Conservation (phyloP, 805 yeast genomes). For the Ascoidea tarda region DNA sequence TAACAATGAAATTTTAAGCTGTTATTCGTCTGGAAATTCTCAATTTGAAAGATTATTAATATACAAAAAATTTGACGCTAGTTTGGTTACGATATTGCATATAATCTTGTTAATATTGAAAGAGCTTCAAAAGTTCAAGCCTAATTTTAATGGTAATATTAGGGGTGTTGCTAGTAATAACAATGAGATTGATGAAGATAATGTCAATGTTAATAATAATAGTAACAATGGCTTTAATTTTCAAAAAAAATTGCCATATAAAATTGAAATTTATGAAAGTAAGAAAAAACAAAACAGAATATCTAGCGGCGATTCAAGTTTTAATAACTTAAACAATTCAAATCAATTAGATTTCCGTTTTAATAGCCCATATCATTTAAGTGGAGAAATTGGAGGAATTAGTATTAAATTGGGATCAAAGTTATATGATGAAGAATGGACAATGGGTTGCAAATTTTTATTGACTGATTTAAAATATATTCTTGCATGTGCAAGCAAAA, state of each 20-base stretch:
- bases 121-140: background rate
- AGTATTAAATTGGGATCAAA: conserved; percentile 56
- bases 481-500: conserved; percentile 50
- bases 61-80: conserved; percentile 64
- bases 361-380: no score
- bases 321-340: no score
- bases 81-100: conserved; percentile 67
- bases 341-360: no score
- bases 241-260: conserved; percentile 40
- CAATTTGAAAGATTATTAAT: conserved; percentile 57
- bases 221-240: no score
- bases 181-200: no score
- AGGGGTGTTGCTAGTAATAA: no score
- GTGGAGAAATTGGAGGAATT: conserved; percentile 45
- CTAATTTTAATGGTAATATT: no score
- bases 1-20: conserved; percentile 32
- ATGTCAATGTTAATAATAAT: conserved; percentile 18
- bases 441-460: conserved; percentile 72
- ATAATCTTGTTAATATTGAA: conserved; percentile 35
- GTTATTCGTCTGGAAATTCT: conserved; percentile 59
- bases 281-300: conserved; percentile 12
- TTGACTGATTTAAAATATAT: conserved; percentile 79
- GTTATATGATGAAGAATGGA: conserved; percentile 68
- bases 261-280: conserved; percentile 39
- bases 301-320: background rate